Percentiles rank a stretch among this genome's conserved stretches.
phyloP scores from a whole-genome alignment of 768 basidiomycete genomes.

The Calocybe gangraenosa region DNA sequence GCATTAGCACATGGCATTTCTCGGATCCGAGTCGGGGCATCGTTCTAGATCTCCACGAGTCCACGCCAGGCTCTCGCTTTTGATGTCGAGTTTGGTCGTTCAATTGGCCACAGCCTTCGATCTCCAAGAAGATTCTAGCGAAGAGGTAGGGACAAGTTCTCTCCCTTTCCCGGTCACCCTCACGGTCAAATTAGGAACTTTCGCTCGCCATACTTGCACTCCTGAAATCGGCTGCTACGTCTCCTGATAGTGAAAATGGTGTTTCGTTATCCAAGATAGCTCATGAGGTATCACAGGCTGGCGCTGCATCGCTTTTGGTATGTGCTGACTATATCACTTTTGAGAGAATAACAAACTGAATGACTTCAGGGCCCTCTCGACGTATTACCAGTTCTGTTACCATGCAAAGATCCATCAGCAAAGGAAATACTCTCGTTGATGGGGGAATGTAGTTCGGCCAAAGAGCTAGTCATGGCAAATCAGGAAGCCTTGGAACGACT shows the following conservation, averaged over 20 bases:
- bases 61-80: too few species aligned
- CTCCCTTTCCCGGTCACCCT: neutral
- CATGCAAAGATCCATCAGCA: constrained; percentile 32
- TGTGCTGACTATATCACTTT: constrained; percentile 1
- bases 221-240: constrained; percentile 27
- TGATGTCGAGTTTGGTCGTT: constrained; percentile 4
- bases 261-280: constrained; percentile 28
- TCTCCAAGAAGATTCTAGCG: constrained; percentile 6
- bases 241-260: constrained; percentile 24
- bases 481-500: constrained; percentile 43
- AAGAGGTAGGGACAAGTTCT: constrained; percentile 8
- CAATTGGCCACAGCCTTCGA: constrained; percentile 5
- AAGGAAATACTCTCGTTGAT: constrained; percentile 36
- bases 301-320: constrained; percentile 21
- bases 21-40: too few species aligned
- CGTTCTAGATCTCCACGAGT: too few species aligned
- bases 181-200: constrained; percentile 4
- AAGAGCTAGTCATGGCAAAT: constrained; percentile 42
- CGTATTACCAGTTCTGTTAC: constrained; percentile 35
- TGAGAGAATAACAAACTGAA: constrained; percentile 1
- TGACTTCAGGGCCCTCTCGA: constrained; percentile 38
- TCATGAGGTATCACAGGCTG: constrained; percentile 21
- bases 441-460: constrained; percentile 36
- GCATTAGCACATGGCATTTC: too few species aligned
- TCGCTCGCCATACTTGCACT: constrained; percentile 24